Conservation (phyloP, 345 rosid genomes). For the Citrus inodora region DNA sequence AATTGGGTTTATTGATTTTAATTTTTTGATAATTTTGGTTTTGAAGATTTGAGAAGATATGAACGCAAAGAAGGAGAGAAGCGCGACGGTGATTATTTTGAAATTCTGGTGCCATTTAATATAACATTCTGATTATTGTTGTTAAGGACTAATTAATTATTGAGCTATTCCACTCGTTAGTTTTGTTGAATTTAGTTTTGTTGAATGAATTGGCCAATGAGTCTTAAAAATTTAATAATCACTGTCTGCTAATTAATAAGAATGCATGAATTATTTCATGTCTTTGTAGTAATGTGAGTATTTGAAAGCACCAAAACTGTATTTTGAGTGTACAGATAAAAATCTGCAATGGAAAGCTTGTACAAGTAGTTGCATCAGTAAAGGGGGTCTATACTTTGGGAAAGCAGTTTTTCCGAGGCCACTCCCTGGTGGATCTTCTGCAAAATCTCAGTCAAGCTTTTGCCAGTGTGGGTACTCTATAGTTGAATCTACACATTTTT, state of each 20-base stretch:
- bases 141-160: background rate
- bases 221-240: background rate
- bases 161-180: background rate
- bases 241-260: background rate
- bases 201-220: background rate
- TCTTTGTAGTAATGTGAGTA: background rate
- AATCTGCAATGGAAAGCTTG: too few relatives aligned
- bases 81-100: slow-evolving; percentile 53
- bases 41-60: slow-evolving; percentile 45
- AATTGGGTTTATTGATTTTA: background rate
- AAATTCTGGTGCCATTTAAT: slow-evolving; percentile 40
- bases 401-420: slow-evolving; percentile 51
- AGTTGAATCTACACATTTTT: background rate
- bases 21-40: background rate
- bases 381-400: slow-evolving; percentile 56
- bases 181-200: background rate
- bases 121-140: too few relatives aligned
- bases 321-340: too few relatives aligned
- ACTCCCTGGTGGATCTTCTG: slow-evolving; percentile 57
- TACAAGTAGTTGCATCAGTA: background rate
- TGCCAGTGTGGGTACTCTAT: slow-evolving; percentile 40
- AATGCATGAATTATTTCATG: background rate
- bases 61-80: slow-evolving; percentile 32
- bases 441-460: slow-evolving; percentile 65
- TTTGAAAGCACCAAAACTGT: background rate